phyloP scores from a whole-genome alignment of 148 eudicot species.

The Vaccinium corymbosum region DNA sequence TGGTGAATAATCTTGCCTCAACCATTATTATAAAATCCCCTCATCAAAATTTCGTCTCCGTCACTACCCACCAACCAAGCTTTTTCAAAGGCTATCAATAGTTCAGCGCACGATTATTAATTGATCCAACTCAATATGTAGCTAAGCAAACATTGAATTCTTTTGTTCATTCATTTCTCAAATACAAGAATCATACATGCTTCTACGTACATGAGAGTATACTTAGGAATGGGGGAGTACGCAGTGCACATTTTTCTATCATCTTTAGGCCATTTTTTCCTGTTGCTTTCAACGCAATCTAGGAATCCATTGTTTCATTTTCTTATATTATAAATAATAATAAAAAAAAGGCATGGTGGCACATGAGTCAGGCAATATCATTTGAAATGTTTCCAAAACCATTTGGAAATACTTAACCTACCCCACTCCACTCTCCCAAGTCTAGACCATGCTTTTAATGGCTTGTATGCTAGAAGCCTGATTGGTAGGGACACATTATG shows the following conservation, averaged over 20 bases:
- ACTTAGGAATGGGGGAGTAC: neutral
- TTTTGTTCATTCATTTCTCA: neutral
- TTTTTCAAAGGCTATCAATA: neutral
- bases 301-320: neutral
- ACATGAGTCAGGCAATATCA: neutral
- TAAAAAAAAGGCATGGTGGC: neutral
- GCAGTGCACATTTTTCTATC: no score
- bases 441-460: neutral
- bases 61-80: neutral
- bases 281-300: neutral
- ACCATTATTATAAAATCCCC: neutral
- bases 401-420: neutral
- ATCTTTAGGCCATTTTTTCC: no score
- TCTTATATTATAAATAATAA: no score
- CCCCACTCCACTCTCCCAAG: neutral
- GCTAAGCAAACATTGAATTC: neutral
- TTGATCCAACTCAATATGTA: neutral
- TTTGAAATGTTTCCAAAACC: neutral
- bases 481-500: slow-evolving; percentile 11
- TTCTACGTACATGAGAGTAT: neutral
- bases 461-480: neutral
- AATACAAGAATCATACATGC: neutral
- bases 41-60: neutral
- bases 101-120: neutral
- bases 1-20: neutral